Evolutionary conservation across 2,329 filamentous ascomycete species (phyloP).

Genomic region (Colletotrichum falcatum): DNA sequence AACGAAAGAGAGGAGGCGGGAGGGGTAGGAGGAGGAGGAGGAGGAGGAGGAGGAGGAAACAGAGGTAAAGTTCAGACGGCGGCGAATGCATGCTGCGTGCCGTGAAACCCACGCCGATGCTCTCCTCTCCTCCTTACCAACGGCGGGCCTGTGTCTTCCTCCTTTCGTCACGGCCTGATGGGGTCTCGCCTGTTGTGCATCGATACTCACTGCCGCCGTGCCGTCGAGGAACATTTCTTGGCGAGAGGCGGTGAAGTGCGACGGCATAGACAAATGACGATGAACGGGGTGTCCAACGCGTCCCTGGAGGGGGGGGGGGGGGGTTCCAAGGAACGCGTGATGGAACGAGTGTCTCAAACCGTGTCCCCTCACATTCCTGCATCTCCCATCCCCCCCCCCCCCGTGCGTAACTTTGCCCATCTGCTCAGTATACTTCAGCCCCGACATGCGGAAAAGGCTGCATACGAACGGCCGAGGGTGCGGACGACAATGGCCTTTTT

Average conservation of each 20-base stretch:
- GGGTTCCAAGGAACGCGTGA: neutral
- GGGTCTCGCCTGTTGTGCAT: neutral
- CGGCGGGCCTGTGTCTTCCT: neutral
- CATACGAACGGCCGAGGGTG: neutral
- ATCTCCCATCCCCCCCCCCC: neutral
- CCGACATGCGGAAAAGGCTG: neutral
- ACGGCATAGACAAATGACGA: slow-evolving; percentile 19
- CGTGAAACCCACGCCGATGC: slow-evolving; percentile 8
- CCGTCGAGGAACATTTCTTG: slow-evolving; percentile 3
- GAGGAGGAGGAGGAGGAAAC: too few relatives aligned
- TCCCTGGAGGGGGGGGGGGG: neutral
- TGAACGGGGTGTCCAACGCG: neutral
- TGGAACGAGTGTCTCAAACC: neutral
- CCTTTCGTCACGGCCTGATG: neutral
- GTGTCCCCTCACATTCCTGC: neutral
- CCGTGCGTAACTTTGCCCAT: neutral
- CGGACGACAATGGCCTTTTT: neutral
- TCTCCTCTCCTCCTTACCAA: neutral
- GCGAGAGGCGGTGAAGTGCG: slow-evolving; percentile 9
- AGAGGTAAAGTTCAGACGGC: neutral
- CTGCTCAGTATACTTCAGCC: too few relatives aligned
- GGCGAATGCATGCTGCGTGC: neutral
- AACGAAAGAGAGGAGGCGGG: neutral
- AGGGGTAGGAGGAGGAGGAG: neutral
- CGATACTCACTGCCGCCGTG: neutral